phyloP scores from a whole-genome alignment of 2,329 filamentous ascomycete genomes.

The Exophiala lecanii-corni region DNA sequence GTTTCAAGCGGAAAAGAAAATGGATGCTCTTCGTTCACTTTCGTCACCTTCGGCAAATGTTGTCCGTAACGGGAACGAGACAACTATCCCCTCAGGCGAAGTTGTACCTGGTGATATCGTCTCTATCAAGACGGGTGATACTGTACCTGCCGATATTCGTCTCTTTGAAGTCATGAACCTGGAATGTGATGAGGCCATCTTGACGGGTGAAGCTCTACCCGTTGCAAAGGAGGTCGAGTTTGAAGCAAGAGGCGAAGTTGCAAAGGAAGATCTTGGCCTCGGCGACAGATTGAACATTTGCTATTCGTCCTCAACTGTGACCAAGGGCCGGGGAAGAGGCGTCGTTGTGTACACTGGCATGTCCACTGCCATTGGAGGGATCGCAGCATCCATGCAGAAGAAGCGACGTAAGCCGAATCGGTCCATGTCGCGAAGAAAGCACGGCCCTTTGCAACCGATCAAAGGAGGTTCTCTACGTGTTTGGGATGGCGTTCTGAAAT shows the following conservation, averaged over 20 bases:
- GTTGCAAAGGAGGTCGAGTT: conserved; percentile 48
- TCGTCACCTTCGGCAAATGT: conserved; percentile 54
- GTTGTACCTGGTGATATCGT: conserved; percentile 58
- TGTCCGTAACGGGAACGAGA: conserved; percentile 51
- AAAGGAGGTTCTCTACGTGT: conserved; percentile 47
- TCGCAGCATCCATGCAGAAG: conserved; percentile 53
- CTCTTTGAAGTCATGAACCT: conserved; percentile 61
- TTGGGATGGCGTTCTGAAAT: conserved; percentile 48
- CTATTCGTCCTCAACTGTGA: conserved; percentile 57
- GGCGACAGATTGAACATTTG: conserved; percentile 58
- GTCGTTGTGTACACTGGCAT: conserved; percentile 58
- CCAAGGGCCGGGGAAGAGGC: conserved; percentile 54
- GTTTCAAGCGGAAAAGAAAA: conserved; percentile 56
- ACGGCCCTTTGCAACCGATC: conserved; percentile 42
- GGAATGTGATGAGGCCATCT: conserved; percentile 64
- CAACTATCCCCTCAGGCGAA: conserved; percentile 50
- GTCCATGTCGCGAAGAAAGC: conserved; percentile 44
- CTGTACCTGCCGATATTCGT: conserved; percentile 55
- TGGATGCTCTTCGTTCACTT: conserved; percentile 52
- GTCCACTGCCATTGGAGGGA: conserved; percentile 58
- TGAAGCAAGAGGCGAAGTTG: conserved; percentile 28
- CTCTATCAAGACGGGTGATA: conserved; percentile 51
- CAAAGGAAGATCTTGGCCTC: conserved; percentile 40
- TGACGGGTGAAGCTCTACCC: conserved; percentile 60
- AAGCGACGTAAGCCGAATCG: conserved; percentile 40